Conservation (phyloP, 805 yeast species). For the Diddensiella caesifluorescens region DNA sequence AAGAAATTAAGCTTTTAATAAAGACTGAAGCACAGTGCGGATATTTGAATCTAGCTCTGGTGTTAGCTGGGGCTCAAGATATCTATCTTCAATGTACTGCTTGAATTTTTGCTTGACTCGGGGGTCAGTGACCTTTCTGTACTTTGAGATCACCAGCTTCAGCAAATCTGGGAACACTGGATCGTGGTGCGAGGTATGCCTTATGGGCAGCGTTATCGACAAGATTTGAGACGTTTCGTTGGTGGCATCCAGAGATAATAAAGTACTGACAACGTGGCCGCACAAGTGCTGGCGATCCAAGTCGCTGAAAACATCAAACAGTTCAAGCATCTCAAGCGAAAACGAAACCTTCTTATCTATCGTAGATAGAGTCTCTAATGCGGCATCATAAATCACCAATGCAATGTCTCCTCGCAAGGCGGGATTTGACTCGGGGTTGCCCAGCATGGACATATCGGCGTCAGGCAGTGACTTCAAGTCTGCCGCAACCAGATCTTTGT, state of each 20-base stretch:
- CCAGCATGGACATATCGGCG: slow-evolving; percentile 78
- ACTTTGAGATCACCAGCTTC: slow-evolving; percentile 67
- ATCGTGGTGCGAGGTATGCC: slow-evolving; percentile 42
- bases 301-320: slow-evolving; percentile 66
- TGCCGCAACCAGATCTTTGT: slow-evolving; percentile 50
- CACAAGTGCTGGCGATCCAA: slow-evolving; percentile 65
- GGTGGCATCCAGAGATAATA: slow-evolving; percentile 40
- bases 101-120: slow-evolving; percentile 24
- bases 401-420: slow-evolving; percentile 72
- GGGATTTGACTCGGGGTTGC: slow-evolving; percentile 78
- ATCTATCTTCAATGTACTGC: slow-evolving; percentile 22
- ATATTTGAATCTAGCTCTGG: slow-evolving; percentile 17
- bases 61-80: slow-evolving; percentile 12
- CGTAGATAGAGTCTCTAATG: slow-evolving; percentile 39
- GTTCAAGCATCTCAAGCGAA: slow-evolving; percentile 42
- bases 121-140: slow-evolving; percentile 32
- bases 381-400: slow-evolving; percentile 62
- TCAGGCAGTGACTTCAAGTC: slow-evolving; percentile 71
- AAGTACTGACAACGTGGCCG: slow-evolving; percentile 54
- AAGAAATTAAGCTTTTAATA: background rate
- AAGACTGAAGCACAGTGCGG: slow-evolving; percentile 15
- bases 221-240: slow-evolving; percentile 31
- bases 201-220: slow-evolving; percentile 54
- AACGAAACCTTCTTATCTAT: slow-evolving; percentile 37
- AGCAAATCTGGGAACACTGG: slow-evolving; percentile 51